Base-by-base conservation (phyloP, 768 basidiomycete genomes). In the Russula earlei region DNA sequence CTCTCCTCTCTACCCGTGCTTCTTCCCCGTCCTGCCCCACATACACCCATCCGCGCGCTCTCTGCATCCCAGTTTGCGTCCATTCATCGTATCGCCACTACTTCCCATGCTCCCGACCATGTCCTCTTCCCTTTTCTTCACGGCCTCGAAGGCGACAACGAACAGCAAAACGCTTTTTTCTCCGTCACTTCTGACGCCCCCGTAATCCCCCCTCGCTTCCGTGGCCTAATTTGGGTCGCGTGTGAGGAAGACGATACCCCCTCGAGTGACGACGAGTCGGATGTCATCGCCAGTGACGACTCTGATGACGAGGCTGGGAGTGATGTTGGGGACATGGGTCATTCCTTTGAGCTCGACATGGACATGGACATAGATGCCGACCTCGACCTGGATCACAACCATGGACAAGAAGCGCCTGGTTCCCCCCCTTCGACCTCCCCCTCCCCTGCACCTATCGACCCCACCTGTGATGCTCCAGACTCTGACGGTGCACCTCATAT, bases 91-190 rank as follows among this genome's bases (percentile, higher is more conserved):
- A 67, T 73, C n/a, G 80, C 88, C 61, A 72, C 81, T 59, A 74
- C 79, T 55, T 70, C 80, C 1, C 87, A 93, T 68, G 81, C 88
- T 1, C 85, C 86, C 0, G 91, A 95, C 71, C 74, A 77, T 38
- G 77, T 85, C 62, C 79, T 93, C 55, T 95, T 95, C 67, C 91
- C 91, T 0, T 95, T 92, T 71, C 72, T 91, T 15, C 91, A 93
- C 64, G 88, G 91, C 42, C 75, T 93, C 58, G 91, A 93, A 64
- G 84, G 88, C 60, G 77, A 83, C 56, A 90, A 91, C 65, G 70
- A 78, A 15, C 82, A 83, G 0, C 91, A 91, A 71, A 89, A 87
- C 64, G 75, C 77, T 20, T 93, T 93, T 75, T 94, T 94, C 66
- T 76, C 79, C 11, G 66, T 75, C 10, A 17, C 56, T 49, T 40